A percentile compares a stretch with the other conserved stretches of the same genome.
These are phyloP conservation scores for Brassica nigra DNA, from an alignment of 345 rosid species.

Conservation along the genomic window DNA sequence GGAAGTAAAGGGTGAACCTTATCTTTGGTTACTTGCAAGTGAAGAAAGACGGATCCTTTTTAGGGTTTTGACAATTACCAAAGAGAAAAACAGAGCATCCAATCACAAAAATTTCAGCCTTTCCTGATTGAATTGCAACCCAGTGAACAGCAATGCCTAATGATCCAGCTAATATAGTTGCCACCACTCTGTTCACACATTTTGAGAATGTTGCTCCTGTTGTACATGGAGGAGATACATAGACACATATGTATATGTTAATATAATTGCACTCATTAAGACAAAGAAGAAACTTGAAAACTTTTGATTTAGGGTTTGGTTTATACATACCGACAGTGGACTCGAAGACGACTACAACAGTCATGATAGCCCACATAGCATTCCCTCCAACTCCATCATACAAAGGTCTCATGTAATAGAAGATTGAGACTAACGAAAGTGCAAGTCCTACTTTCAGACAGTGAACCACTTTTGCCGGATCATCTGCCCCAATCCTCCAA, in stretches of 20 bases:
- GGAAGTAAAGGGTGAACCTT: slow-evolving; percentile 5
- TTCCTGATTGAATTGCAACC: slow-evolving; percentile 62
- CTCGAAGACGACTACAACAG: slow-evolving; percentile 76
- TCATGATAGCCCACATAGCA: slow-evolving; percentile 83
- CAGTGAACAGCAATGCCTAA: slow-evolving; percentile 67
- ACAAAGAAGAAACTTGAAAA: slow-evolving; percentile 1
- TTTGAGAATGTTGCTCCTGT: slow-evolving; percentile 71
- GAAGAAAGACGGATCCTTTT: not conserved
- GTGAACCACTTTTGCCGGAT: slow-evolving; percentile 67
- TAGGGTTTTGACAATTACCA: slow-evolving; percentile 43
- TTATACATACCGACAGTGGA: slow-evolving; percentile 56
- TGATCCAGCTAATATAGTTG: slow-evolving; percentile 66
- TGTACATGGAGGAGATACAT: slow-evolving; percentile 12
- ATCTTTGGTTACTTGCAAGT: not conserved
- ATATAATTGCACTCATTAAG: not conserved
- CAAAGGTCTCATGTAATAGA: slow-evolving; percentile 74
- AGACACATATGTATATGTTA: not conserved
- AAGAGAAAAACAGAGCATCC: slow-evolving; percentile 63
- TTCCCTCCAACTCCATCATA: slow-evolving; percentile 64
- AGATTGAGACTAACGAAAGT: slow-evolving; percentile 62
- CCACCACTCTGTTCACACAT: slow-evolving; percentile 65
- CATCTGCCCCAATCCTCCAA: slow-evolving; percentile 64
- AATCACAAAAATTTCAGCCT: slow-evolving; percentile 53
- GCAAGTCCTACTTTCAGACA: slow-evolving; percentile 73
- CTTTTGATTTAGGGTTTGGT: not conserved